Evolutionary conservation across 331 rosid genomes (phyloP).

Genomic region (Malus hybrid): DNA sequence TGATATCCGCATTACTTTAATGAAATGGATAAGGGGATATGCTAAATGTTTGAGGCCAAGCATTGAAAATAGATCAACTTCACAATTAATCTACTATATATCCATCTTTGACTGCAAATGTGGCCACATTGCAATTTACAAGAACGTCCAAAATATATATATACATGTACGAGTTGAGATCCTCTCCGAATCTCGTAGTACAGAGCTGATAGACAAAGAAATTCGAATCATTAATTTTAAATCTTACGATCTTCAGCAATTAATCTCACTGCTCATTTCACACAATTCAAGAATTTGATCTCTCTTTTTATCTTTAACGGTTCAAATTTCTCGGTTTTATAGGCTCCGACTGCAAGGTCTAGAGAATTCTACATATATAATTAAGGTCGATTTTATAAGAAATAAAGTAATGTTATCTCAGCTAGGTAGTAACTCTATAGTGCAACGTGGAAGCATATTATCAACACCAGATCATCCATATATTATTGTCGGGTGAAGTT

Average conservation of each 20-base stretch:
- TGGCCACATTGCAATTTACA: not conserved
- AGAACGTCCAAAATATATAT: too few relatives aligned
- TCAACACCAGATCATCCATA: not conserved
- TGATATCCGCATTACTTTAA: not conserved
- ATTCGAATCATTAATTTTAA: too few relatives aligned
- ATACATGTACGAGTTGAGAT: too few relatives aligned
- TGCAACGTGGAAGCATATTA: slow-evolving; percentile 6
- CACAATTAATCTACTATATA: not conserved
- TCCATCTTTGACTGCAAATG: slow-evolving; percentile 3
- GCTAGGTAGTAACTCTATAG: not conserved
- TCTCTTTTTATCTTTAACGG: too few relatives aligned
- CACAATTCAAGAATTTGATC: too few relatives aligned
- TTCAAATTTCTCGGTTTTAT: too few relatives aligned
- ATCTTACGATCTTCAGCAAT: too few relatives aligned
- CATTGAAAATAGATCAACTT: not conserved
- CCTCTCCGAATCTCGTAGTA: too few relatives aligned
- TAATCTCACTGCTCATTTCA: too few relatives aligned
- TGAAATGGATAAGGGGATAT: not conserved
- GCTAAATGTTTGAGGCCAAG: not conserved
- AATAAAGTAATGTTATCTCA: not conserved
- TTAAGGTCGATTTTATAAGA: too few relatives aligned
- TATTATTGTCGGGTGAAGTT: not conserved
- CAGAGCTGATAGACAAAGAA: too few relatives aligned
- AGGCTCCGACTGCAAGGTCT: too few relatives aligned
- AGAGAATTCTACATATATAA: not conserved